Conservation (phyloP, 345 rosid genomes). For the Eucalyptus urophylla region DNA sequence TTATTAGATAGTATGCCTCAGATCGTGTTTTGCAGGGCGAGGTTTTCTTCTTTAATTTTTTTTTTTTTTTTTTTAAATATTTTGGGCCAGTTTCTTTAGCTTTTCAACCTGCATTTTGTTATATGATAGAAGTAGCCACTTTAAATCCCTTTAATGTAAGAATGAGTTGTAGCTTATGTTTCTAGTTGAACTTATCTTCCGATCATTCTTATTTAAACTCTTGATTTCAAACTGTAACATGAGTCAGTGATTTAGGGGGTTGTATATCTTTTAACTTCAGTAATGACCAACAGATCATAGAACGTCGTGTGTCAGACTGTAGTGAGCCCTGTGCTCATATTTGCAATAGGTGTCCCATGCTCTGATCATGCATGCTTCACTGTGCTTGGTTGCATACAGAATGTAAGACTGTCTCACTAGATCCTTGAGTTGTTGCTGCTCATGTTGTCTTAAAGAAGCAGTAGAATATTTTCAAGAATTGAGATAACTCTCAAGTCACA, state of each 20-base stretch:
- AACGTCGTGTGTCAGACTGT: background rate
- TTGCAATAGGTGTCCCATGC: background rate
- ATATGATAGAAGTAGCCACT: background rate
- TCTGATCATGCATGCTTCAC: background rate
- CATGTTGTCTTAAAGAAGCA: background rate
- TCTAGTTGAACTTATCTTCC: background rate
- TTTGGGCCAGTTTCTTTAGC: background rate
- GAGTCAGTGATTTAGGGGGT: background rate
- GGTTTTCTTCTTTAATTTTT: background rate
- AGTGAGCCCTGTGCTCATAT: background rate
- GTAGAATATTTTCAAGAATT: background rate
- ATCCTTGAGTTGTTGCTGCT: background rate
- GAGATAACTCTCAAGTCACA: background rate
- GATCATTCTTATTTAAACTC: background rate
- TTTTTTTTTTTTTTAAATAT: background rate
- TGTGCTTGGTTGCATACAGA: background rate
- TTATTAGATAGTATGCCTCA: background rate
- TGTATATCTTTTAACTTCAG: background rate
- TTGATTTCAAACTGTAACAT: background rate
- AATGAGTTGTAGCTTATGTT: background rate
- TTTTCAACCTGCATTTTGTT: background rate
- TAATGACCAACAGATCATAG: background rate
- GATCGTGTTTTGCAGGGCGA: background rate
- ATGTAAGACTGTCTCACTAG: background rate
- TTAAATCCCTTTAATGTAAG: background rate